These are phyloP conservation scores for Ophiocytium majus DNA, from an alignment of 352 stramenopile species.

Conservation along the genomic window DNA sequence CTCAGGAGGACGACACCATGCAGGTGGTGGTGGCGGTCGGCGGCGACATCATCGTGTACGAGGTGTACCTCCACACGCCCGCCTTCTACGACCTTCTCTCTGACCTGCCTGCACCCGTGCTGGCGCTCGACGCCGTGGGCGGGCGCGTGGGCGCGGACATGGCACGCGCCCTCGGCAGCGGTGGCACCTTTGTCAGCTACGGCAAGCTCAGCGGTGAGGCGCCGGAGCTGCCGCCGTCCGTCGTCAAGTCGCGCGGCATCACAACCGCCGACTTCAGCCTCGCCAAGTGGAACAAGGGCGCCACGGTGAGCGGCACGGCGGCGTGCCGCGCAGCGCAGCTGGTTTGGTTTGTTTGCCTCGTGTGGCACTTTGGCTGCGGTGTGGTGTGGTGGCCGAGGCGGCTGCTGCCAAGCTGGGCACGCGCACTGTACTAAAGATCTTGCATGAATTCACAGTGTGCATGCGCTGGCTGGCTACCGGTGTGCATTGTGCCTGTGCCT, in stretches of 20 bases:
- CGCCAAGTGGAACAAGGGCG: constrained; percentile 2
- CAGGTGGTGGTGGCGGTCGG: constrained; percentile 71
- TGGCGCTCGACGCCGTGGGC: constrained; percentile 13
- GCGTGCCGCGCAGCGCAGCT: neutral
- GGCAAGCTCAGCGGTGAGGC: neutral
- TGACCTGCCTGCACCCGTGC: neutral
- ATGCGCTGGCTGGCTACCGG: too few species aligned
- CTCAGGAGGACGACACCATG: constrained; percentile 73
- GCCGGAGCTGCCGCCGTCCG: neutral
- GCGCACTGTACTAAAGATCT: too few species aligned
- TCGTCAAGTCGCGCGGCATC: neutral
- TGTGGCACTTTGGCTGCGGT: too few species aligned
- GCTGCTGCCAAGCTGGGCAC: too few species aligned
- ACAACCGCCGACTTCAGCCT: neutral
- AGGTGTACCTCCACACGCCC: constrained; percentile 9
- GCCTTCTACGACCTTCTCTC: neutral
- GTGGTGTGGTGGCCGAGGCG: too few species aligned
- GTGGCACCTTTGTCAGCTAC: constrained; percentile 1
- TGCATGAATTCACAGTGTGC: too few species aligned
- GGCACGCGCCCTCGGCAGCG: neutral
- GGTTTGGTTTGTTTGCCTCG: too few species aligned
- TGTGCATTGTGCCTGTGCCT: too few species aligned
- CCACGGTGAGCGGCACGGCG: neutral
- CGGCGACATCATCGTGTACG: constrained; percentile 46
- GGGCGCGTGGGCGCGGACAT: neutral